Conservation (phyloP, 2,329 filamentous ascomycete species). For the Alternaria solani region DNA sequence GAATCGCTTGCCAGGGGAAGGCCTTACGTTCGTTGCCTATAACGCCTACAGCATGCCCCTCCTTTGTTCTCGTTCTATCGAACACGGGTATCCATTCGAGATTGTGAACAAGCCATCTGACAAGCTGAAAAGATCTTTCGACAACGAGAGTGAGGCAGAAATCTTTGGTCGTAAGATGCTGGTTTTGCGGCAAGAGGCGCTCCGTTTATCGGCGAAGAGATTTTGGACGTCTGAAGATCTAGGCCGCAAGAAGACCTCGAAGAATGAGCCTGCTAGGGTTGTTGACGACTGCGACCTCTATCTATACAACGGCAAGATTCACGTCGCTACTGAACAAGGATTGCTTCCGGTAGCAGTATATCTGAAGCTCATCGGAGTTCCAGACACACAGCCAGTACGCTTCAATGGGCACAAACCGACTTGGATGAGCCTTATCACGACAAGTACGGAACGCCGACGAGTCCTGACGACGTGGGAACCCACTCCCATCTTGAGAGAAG, state of each 20-base stretch:
- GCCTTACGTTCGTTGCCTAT: conserved; percentile 15
- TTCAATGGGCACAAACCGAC: conserved; percentile 27
- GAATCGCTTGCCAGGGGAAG: conserved; percentile 2
- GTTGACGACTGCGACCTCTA: conserved; percentile 31
- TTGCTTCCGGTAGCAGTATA: conserved; percentile 25
- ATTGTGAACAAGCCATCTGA: conserved; percentile 3
- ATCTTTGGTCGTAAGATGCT: conserved; percentile 14
- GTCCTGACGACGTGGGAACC: not conserved
- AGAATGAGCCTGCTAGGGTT: conserved; percentile 5
- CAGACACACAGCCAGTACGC: conserved; percentile 24
- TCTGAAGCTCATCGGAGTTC: conserved; percentile 23
- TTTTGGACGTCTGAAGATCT: conserved; percentile 10
- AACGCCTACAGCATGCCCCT: conserved; percentile 23
- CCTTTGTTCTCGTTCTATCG: conserved; percentile 17
- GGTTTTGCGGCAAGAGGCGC: conserved; percentile 4
- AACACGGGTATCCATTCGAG: conserved; percentile 1
- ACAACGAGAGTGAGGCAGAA: conserved; percentile 1
- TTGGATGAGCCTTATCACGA: conserved; percentile 19
- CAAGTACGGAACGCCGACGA: not conserved
- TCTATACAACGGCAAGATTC: conserved; percentile 18
- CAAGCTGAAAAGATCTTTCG: not conserved
- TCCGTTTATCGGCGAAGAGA: conserved; percentile 3
- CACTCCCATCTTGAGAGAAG: not conserved
- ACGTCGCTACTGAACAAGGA: conserved; percentile 28
- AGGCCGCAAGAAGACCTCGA: conserved; percentile 11